Conservation (phyloP, 257 asterid genomes). For the Scutellaria galericulata region DNA sequence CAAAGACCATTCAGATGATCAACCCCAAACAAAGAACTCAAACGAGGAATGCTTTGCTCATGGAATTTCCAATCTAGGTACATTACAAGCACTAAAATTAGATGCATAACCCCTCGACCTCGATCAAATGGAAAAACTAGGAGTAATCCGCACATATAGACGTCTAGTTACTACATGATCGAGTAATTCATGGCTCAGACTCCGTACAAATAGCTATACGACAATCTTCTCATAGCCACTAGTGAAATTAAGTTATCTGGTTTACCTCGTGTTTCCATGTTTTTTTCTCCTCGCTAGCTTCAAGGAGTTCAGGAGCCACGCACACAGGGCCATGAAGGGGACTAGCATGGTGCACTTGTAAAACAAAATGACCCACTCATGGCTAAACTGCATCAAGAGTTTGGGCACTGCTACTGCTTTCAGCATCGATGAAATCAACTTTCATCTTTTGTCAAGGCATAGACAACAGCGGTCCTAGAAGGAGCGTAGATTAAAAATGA, state of each 20-base stretch:
- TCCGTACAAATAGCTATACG: neutral
- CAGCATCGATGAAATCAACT: slow-evolving; percentile 34
- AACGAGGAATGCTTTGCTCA: neutral
- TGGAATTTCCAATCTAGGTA: neutral
- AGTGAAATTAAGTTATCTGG: slow-evolving; percentile 18
- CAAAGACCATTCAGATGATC: slow-evolving; percentile 2
- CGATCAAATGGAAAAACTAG: neutral
- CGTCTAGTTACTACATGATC: neutral
- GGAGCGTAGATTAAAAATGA: slow-evolving; percentile 86
- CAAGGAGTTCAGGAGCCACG: slow-evolving; percentile 12
- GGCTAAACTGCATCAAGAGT: neutral
- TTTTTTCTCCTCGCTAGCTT: neutral
- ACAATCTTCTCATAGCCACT: slow-evolving; percentile 6
- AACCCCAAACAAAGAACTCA: neutral
- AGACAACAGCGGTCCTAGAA: slow-evolving; percentile 86
- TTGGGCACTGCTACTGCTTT: neutral
- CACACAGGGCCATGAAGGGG: neutral
- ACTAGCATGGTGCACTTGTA: neutral
- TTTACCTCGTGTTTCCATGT: neutral
- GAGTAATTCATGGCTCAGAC: slow-evolving; percentile 23
- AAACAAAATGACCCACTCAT: neutral
- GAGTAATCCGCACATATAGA: slow-evolving; percentile 13
- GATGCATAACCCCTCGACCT: slow-evolving; percentile 21
- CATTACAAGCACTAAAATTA: neutral
- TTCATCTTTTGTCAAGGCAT: slow-evolving; percentile 57